A percentile compares a stretch with the other conserved stretches of the same genome.
Conservation (phyloP, 192 early-diverging fungal genomes). For the Lobosporangium transversale region DNA sequence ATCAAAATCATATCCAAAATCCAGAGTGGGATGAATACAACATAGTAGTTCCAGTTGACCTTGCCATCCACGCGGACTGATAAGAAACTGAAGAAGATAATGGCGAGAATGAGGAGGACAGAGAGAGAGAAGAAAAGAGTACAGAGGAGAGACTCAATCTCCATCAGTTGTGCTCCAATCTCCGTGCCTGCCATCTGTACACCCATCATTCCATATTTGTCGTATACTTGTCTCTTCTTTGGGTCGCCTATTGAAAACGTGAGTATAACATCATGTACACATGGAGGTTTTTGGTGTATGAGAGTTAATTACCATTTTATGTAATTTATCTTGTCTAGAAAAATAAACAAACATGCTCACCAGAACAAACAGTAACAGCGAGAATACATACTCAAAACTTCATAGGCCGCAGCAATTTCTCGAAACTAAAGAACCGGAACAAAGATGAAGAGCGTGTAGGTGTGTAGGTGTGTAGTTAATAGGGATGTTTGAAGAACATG, state of each 20-base stretch:
- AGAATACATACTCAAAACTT: constrained; percentile 64
- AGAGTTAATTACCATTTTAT: too few relatives aligned
- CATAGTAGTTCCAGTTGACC: constrained; percentile 74
- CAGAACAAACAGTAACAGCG: constrained; percentile 4
- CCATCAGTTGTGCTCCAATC: constrained; percentile 72
- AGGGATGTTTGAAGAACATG: too few relatives aligned
- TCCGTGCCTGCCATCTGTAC: constrained; percentile 78
- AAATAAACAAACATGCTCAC: constrained; percentile 6
- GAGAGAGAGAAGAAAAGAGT: constrained; percentile 65
- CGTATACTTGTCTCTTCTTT: constrained; percentile 89
- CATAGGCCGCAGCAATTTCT: constrained; percentile 87
- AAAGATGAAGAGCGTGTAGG: too few relatives aligned
- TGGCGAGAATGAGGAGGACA: constrained; percentile 66
- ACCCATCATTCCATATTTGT: constrained; percentile 87
- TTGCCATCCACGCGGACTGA: constrained; percentile 77
- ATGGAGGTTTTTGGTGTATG: too few relatives aligned
- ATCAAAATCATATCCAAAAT: constrained; percentile 67
- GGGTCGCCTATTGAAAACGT: constrained; percentile 60
- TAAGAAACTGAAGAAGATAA: constrained; percentile 87
- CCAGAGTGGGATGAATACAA: constrained; percentile 88
- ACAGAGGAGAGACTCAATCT: constrained; percentile 72
- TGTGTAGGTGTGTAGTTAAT: too few relatives aligned
- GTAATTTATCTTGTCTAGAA: neutral
- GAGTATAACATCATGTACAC: neutral
- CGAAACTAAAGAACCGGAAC: constrained; percentile 71